Base-by-base conservation (phyloP, 345 rosid genomes). In the Gossypium arboreum region DNA sequence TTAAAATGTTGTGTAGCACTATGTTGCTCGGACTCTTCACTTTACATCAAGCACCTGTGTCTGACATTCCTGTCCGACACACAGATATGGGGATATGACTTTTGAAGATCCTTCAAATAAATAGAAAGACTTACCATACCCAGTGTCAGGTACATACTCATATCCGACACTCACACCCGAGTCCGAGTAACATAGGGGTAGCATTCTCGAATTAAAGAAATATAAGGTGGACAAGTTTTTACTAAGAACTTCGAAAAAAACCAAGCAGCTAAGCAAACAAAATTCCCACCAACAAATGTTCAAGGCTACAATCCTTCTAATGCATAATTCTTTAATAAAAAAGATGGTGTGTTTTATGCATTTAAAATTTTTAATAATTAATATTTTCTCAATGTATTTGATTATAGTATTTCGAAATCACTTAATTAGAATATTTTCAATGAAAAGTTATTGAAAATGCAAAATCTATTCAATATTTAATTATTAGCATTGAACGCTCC, bases 181-280 rank as follows among this genome's bases (percentile, higher is more conserved):
- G 41, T 34, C 41, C 7, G 41, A 34, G 41, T 34, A 5, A 34
- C 7, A 34, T 34, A 34, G 39, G 15, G 22, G 16, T 29, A 50
- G 47, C 39, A 57, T 64, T 69, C 71, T 76, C 6, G 15, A 34
- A 52, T 44, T 20, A 45, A 55, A 66, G 65, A 60, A 65, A 61
- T 12, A 72, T 73, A 73, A n/a, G 6, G 12, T 27, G 7, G 22
- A 25, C 47, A 77, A 51, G 2, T 39, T 73, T 48, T 18, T 3
- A 55, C 61, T 47, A 2, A 51, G 29, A 48, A 34, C 8, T 16
- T n/a, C 15, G 48, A 18, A 76, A 25, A 61, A 73, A 75, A 70
- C 71, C 0, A 25, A 9, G 39, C 71, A 22, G 29, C 18, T 47
- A 47, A 67, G 55, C n/a, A 67, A 67, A 67, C 22, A 45, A 20